phyloP scores from a whole-genome alignment of 2,329 filamentous ascomycete species.

The Alternaria solani region DNA sequence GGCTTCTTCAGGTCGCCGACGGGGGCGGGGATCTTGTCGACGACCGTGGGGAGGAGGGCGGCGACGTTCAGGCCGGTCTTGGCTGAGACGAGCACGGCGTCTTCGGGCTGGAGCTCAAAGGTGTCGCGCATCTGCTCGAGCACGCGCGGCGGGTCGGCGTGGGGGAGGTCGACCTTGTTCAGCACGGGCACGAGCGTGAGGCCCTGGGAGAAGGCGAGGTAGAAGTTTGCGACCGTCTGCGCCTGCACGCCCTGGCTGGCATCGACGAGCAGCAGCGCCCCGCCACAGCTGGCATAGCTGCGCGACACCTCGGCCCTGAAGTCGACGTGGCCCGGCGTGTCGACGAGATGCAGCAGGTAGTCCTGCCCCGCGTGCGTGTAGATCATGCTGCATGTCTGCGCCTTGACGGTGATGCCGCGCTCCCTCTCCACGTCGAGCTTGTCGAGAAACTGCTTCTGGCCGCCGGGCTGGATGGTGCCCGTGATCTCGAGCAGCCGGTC shows the following conservation, averaged over 20 bases:
- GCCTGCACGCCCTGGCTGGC: constrained; percentile 96
- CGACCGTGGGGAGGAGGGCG: constrained; percentile 81
- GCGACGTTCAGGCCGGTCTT: constrained; percentile 92
- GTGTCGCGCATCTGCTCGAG: constrained; percentile 84
- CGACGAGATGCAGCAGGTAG: constrained; percentile 93
- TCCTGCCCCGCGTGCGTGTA: constrained; percentile 86
- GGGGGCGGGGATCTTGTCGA: constrained; percentile 84
- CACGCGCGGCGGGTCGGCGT: constrained; percentile 85
- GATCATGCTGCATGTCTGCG: constrained; percentile 97
- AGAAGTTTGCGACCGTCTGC: constrained; percentile 98
- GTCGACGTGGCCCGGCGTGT: constrained; percentile 97
- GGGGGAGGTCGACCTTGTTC: constrained; percentile 95
- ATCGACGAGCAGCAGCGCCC: constrained; percentile 87
- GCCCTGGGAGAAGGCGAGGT: constrained; percentile 92
- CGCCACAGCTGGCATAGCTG: constrained; percentile 95
- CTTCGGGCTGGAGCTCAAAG: constrained; percentile 85
- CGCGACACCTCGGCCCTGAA: constrained; percentile 95
- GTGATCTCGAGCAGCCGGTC: constrained; percentile 93
- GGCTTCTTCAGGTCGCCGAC: constrained; percentile 76
- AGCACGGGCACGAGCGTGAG: constrained; percentile 87
- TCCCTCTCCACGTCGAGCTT: constrained; percentile 97
- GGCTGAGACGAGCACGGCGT: constrained; percentile 81
- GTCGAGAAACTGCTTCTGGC: constrained; percentile 95
- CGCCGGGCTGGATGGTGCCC: constrained; percentile 84
- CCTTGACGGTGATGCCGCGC: constrained; percentile 97